These are phyloP conservation scores for Magnusiomyces ingens DNA, from an alignment of 1,139 yeast species.

Conservation along the genomic window DNA sequence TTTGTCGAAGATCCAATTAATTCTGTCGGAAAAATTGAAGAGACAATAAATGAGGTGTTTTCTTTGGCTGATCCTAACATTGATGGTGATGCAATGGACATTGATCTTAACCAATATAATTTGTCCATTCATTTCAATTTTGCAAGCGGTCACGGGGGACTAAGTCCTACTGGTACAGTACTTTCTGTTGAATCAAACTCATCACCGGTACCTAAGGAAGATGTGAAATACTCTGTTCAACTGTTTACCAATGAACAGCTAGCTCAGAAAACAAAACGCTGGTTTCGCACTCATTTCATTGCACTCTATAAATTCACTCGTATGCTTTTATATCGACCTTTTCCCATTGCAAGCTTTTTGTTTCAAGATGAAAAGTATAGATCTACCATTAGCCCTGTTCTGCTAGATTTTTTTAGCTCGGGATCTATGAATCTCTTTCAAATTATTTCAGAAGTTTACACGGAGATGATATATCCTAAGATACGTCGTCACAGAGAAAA, in stretches of 20 bases:
- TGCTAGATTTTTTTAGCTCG: not conserved
- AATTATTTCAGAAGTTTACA: not conserved
- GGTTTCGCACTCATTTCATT: constrained; percentile 4
- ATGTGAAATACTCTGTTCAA: constrained; percentile 22
- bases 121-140: not conserved
- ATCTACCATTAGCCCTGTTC: not conserved
- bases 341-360: not conserved
- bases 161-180: not conserved
- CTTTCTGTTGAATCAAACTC: too few relatives aligned
- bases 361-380: not conserved
- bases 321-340: constrained; percentile 1
- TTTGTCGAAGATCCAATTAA: constrained; percentile 1
- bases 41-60: not conserved
- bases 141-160: constrained; percentile 2
- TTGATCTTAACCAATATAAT: not conserved
- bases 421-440: not conserved
- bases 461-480: not conserved
- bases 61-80: not conserved
- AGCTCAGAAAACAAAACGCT: not conserved
- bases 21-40: not conserved
- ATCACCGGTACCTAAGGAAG: constrained; percentile 12
- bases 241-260: constrained; percentile 14
- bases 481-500: not conserved
- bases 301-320: not conserved
- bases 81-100: not conserved